Base-by-base conservation (phyloP, 2,329 filamentous ascomycete genomes). In the Epichloe sp. region DNA sequence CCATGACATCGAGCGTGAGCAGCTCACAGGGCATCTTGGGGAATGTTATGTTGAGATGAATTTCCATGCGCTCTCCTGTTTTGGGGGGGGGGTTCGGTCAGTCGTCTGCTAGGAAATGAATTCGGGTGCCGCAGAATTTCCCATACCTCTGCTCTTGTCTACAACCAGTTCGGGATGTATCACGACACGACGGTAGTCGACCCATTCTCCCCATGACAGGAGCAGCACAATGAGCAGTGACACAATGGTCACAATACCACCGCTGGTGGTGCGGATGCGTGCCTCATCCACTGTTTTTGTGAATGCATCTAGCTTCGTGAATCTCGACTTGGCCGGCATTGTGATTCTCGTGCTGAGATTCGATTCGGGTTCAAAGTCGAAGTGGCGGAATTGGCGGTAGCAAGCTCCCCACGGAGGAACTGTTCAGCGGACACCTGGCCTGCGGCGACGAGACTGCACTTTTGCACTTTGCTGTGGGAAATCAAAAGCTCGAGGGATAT, bases 241-340 rank as follows among this genome's bases (percentile, higher is more conserved):
- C 58, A 85, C 78, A 61, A 98, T 89, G 51, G 93, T 98, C 62
- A 98, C 88, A 60, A 98, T 81, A 58, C 93, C 93, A 58, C 93
- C 93, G 3, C 89, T 95, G 6, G 90, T 96, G 35, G 93, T 98
- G 62, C 94, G 86, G 65, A 98, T 82, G 61, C 93, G 82, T 58
- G 94, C 93, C 81, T 98, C 93, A 68, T 98, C 93, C 60, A 98
- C 93, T 12, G 93, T 98, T 73, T 98, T 98, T 48, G 91, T 95
- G 68, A 98, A 98, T 77, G 93, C 93, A 71, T 98, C 93, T 57
- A 98, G 87, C 79, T 85, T 85, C 54, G 87, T 95, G 67, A 98
- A 96, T 68, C 93, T 84, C 60, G 88, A 95, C 75, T 95, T 95
- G 63, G 84, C 73, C 58, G 90, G 76, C 93, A 97, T 97, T 47